These are phyloP conservation scores for Plasmopara halstedii DNA, from an alignment of 352 stramenopile species.

Conservation along the genomic window DNA sequence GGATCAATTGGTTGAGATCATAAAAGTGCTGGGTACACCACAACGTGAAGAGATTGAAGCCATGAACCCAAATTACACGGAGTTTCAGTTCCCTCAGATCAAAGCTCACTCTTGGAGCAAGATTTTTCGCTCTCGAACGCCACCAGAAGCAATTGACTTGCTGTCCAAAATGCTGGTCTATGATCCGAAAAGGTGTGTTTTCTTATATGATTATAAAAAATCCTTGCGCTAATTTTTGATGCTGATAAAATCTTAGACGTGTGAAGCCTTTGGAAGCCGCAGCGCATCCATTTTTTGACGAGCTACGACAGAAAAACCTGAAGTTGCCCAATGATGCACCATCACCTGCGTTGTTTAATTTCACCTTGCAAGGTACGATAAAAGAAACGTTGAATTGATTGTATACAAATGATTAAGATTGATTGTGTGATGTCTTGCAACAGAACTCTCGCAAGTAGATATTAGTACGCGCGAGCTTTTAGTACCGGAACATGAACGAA, in stretches of 20 bases:
- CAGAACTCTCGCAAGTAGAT: constrained; percentile 76
- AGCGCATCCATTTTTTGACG: constrained; percentile 97
- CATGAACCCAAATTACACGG: constrained; percentile 99
- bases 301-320: constrained; percentile 85
- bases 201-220: not conserved
- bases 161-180: constrained; percentile 97
- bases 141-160: constrained; percentile 95
- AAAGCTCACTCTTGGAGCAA: constrained; percentile 97
- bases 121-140: constrained; percentile 93
- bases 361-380: constrained; percentile 79
- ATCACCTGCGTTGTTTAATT: constrained; percentile 90
- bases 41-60: constrained; percentile 97
- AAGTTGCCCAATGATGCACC: constrained; percentile 82
- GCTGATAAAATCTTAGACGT: constrained; percentile 27
- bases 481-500: constrained; percentile 62
- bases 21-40: constrained; percentile 98
- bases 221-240: not conserved
- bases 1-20: constrained; percentile 99
- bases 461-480: constrained; percentile 66
- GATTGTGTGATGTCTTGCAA: not conserved
- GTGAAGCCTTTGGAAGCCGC: constrained; percentile 79
- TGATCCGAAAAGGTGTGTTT: constrained; percentile 88
- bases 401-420: no score
- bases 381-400: not conserved
- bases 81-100: constrained; percentile 99